Evolutionary conservation across 257 asterid genomes (phyloP).

Genomic region (Dorcoceras hygrometricum): DNA sequence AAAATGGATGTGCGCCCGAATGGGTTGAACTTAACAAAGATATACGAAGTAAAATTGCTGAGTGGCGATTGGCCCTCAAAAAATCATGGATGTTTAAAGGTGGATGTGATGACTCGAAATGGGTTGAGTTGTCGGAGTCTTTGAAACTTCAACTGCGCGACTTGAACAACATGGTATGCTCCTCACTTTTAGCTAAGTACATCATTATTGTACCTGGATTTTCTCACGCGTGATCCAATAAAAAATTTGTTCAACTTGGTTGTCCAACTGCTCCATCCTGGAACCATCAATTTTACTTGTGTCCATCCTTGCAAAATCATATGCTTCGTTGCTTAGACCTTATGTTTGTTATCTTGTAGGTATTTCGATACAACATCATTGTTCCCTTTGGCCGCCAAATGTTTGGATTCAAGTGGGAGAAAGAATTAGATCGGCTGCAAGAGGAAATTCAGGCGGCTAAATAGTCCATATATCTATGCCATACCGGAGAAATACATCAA

Average conservation of each 20-base stretch:
- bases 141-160: conserved; percentile 63
- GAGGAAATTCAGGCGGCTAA: conserved; percentile 41
- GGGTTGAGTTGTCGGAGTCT: conserved; percentile 59
- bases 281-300: too few relatives aligned
- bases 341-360: conserved; percentile 39
- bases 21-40: conserved; percentile 95
- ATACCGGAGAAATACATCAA: not conserved
- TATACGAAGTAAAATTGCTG: conserved; percentile 46
- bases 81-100: conserved; percentile 51
- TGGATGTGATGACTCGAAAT: conserved; percentile 41
- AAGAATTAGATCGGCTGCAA: conserved; percentile 55
- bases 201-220: conserved; percentile 3
- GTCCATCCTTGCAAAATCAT: too few relatives aligned
- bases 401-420: conserved; percentile 81
- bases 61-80: conserved; percentile 61
- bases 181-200: not conserved
- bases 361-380: conserved; percentile 70
- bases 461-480: conserved; percentile 5
- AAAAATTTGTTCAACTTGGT: not conserved
- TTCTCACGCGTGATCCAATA: not conserved
- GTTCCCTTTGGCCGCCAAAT: conserved; percentile 92
- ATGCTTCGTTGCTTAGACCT: conserved; percentile 1
- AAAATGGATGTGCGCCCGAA: conserved; percentile 84
- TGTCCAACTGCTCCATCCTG: too few relatives aligned
- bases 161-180: conserved; percentile 60